phyloP scores from a whole-genome alignment of 768 basidiomycete species.

The Calvatia gigantea region DNA sequence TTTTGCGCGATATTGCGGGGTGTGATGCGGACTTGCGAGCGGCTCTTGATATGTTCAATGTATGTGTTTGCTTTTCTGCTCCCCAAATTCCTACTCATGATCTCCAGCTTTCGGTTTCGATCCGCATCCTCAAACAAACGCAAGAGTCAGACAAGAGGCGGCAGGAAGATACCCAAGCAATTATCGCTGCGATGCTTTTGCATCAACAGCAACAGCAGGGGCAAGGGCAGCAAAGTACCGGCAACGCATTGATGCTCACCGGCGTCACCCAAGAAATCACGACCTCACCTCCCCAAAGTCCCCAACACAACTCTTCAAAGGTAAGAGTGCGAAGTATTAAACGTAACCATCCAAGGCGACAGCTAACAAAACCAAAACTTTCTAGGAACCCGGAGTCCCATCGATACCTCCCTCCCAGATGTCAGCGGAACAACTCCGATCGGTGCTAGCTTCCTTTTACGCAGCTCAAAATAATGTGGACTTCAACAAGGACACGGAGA shows the following conservation, averaged over 20 bases:
- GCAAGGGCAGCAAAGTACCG: background rate
- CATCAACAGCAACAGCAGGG: background rate
- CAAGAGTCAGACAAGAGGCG: conserved; percentile 32
- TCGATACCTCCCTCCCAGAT: background rate
- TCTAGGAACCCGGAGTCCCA: background rate
- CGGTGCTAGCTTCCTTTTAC: conserved; percentile 23
- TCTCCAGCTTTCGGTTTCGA: conserved; percentile 25
- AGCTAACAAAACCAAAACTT: background rate
- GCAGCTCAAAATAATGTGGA: conserved; percentile 36
- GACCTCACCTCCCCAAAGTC: background rate
- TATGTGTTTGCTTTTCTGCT: conserved; percentile 19
- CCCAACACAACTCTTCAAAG: background rate
- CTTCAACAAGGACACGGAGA: conserved; percentile 45
- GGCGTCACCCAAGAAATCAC: conserved; percentile 1
- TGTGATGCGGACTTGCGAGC: conserved; percentile 19
- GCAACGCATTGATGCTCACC: conserved; percentile 14
- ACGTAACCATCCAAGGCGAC: background rate
- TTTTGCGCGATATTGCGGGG: conserved; percentile 30
- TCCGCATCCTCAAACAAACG: conserved; percentile 42
- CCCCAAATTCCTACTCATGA: background rate
- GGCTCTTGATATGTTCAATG: conserved; percentile 50
- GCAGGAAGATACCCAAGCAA: conserved; percentile 28
- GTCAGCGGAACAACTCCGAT: conserved; percentile 18
- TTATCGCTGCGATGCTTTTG: conserved; percentile 26
- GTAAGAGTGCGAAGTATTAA: background rate